Evolutionary conservation across 2,329 filamentous ascomycete species (phyloP), one percentile per base, ranked within the genome.

Genomic region (Aspergillus ibericus): DNA sequence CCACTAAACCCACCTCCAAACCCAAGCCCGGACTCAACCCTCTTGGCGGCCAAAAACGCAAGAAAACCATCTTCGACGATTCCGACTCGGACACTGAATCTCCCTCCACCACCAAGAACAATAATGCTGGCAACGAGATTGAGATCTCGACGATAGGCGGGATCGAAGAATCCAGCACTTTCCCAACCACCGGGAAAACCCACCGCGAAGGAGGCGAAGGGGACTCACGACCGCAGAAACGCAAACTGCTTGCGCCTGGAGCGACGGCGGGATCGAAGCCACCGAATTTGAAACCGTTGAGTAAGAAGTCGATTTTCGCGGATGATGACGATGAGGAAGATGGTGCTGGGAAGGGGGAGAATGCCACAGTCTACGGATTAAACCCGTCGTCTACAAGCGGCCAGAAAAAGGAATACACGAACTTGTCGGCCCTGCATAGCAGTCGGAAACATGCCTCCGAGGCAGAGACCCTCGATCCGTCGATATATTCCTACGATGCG

Each of bases 401-500:
- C n/a, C n/a, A 20, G 58, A 20, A 40, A 27, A 2, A 27, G 18
- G n/a, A 42, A 35, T 42, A 75, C 63, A 77, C 69, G 35, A 81
- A 81, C 56, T 72, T 82, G n/a, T 76, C 80, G 12, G 74, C 77
- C 13, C 63, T 79, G 9, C 77, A 79, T 49, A 80, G 70, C 63
- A 80, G 76, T 57, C 76, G 71, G 50, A 75, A 80, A 62, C 78
- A 81, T 54, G 74, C 77, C 5, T 63, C 77, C 54, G 68, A 75
- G 58, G 79, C 79, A 51, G 69, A 76, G 16, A 32, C 29, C 4
- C 64, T 81, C 9, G 80, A 82, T 54, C 71, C 79, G 1, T 75
- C 75, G 8, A 79, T 81, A 47, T 82, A 82, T 68, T 79, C 79
- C 60, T 82, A 82, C 66, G 80, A 82, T 61, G 73, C 72, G 22